These are phyloP conservation scores for Claviceps fusiformis DNA, from an alignment of 2,329 filamentous ascomycete species.

Conservation along the genomic window DNA sequence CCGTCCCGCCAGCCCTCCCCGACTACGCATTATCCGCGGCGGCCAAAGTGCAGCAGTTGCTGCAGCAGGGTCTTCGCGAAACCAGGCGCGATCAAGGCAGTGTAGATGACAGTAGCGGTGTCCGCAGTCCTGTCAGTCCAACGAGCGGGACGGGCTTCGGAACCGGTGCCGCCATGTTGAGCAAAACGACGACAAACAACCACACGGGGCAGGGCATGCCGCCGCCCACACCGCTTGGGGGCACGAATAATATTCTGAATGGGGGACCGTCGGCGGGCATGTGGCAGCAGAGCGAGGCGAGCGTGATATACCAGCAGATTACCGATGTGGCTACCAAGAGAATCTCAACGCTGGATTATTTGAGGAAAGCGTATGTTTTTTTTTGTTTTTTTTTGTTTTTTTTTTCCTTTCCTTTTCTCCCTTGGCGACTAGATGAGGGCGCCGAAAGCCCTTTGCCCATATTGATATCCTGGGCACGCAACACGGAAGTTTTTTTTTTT, in stretches of 20 bases:
- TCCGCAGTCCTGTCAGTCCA: conserved; percentile 9
- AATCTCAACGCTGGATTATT: conserved; percentile 85
- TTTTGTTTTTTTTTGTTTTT: background rate
- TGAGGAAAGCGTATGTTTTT: conserved; percentile 69
- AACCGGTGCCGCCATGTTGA: conserved; percentile 2
- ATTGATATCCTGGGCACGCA: no score
- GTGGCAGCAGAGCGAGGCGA: conserved; percentile 32
- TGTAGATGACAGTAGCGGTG: conserved; percentile 1
- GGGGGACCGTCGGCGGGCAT: conserved; percentile 5
- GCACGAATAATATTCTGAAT: background rate
- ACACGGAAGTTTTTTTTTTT: background rate
- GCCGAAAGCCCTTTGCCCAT: no score
- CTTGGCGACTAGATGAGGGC: background rate
- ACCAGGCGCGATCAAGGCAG: conserved; percentile 5
- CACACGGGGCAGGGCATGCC: conserved; percentile 9
- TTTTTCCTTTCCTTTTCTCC: background rate
- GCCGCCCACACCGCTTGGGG: conserved; percentile 9
- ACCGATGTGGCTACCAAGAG: conserved; percentile 82
- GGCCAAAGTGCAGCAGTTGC: conserved; percentile 24
- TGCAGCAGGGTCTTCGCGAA: conserved; percentile 5
- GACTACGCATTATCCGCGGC: conserved; percentile 38
- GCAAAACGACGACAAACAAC: conserved; percentile 4
- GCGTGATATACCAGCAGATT: conserved; percentile 47
- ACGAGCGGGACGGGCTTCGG: conserved; percentile 7
- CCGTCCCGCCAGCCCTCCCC: conserved; percentile 38